phyloP scores from a whole-genome alignment of 345 rosid species.

The Eutrema japonicum region DNA sequence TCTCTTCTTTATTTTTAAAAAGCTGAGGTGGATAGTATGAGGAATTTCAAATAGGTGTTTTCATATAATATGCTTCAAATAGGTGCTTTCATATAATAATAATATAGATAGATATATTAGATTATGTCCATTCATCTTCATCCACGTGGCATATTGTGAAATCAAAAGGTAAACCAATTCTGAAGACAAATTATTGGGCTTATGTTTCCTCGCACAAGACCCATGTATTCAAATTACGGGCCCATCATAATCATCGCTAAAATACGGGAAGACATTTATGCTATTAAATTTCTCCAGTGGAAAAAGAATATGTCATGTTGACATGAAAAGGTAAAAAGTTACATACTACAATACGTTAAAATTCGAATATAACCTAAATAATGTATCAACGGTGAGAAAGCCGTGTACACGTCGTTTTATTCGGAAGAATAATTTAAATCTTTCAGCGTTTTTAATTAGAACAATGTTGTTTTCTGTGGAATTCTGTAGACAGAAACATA shows the following conservation, averaged over 20 bases:
- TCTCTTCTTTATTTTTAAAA: too few species aligned
- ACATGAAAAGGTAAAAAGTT: slow-evolving; percentile 21
- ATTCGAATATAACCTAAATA: slow-evolving; percentile 26
- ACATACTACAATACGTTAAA: neutral
- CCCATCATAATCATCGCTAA: neutral
- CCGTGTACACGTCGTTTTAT: slow-evolving; percentile 37
- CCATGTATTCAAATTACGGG: neutral
- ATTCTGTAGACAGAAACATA: neutral
- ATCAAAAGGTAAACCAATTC: slow-evolving; percentile 15
- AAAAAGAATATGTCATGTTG: slow-evolving; percentile 1
- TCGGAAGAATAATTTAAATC: slow-evolving; percentile 34
- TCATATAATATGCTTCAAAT: too few species aligned
- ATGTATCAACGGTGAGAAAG: slow-evolving; percentile 29
- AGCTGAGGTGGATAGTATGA: too few species aligned
- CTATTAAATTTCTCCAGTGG: neutral
- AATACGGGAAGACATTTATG: neutral
- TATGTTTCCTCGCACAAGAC: neutral
- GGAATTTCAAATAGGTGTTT: too few species aligned
- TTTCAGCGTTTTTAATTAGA: slow-evolving; percentile 24
- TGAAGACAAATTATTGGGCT: slow-evolving; percentile 31
- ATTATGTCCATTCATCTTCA: neutral
- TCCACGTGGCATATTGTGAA: slow-evolving; percentile 12
- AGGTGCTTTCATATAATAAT: too few species aligned
- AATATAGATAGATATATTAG: too few species aligned
- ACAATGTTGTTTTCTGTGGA: slow-evolving; percentile 16